Percentiles rank a stretch among this genome's conserved stretches.
Conservation (phyloP, 495 filamentous ascomycete genomes). For the Aspergillus haitiensis region DNA sequence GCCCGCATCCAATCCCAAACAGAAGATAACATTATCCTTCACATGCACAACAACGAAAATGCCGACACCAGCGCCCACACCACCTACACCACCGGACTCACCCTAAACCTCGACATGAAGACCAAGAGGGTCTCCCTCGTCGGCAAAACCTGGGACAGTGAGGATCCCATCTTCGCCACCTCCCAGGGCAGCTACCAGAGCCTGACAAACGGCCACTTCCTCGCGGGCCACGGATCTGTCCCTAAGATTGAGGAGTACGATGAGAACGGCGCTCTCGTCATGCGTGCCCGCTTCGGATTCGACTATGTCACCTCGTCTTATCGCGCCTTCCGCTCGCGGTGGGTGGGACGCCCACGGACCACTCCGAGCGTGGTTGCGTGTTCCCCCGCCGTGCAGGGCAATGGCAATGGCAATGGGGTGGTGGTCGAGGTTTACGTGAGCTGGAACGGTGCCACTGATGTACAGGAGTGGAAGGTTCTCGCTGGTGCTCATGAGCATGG, state of each 20-base stretch:
- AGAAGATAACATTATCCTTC: constrained; percentile 21
- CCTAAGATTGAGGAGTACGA: constrained; percentile 48
- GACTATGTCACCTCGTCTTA: constrained; percentile 29
- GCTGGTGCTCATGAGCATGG: not conserved
- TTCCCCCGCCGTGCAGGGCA: not conserved
- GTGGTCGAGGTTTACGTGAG: constrained; percentile 30
- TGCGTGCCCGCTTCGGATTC: constrained; percentile 27
- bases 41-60: constrained; percentile 35
- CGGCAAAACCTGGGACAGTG: constrained; percentile 25
- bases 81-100: constrained; percentile 28
- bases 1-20: constrained; percentile 25
- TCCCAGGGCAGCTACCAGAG: constrained; percentile 48
- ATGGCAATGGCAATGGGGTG: not conserved
- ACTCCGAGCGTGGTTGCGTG: constrained; percentile 27
- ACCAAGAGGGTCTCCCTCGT: constrained; percentile 23
- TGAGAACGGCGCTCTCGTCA: constrained; percentile 23
- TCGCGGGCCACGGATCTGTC: constrained; percentile 45
- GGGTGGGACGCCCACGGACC: constrained; percentile 26
- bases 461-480: constrained; percentile 20
- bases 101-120: constrained; percentile 27
- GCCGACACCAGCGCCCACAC: constrained; percentile 18
- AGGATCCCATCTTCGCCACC: constrained; percentile 32
- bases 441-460: constrained; percentile 41
- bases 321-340: constrained; percentile 25
- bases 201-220: constrained; percentile 40